Percentiles rank a stretch among this genome's conserved stretches.
Conservation (phyloP, 352 stramenopile genomes). For the Pythium phragmitis region DNA sequence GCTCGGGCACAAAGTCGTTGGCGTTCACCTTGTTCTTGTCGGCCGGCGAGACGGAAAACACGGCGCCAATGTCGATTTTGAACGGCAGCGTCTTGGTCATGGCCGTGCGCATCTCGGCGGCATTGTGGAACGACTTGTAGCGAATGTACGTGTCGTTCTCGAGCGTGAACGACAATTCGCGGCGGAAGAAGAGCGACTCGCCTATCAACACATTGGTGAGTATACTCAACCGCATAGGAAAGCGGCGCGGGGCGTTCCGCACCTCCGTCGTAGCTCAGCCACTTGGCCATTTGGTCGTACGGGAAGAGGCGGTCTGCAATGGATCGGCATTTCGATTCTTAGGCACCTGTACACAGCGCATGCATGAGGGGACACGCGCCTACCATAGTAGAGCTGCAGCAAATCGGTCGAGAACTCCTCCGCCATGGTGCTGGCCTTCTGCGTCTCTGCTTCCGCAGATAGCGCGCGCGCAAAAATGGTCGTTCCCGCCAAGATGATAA, state of each 20-base stretch:
- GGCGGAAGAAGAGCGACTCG: slow-evolving; percentile 80
- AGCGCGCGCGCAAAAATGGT: slow-evolving; percentile 6
- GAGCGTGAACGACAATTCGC: slow-evolving; percentile 98
- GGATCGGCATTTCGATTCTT: too few relatives aligned
- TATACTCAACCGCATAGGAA: not conserved
- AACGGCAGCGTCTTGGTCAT: slow-evolving; percentile 94
- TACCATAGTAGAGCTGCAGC: slow-evolving; percentile 87
- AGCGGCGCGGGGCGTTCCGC: not conserved
- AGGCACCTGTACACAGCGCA: too few relatives aligned
- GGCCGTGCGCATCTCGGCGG: slow-evolving; percentile 77
- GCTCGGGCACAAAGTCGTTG: slow-evolving; percentile 88
- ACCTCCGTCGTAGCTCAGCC: slow-evolving; percentile 83
- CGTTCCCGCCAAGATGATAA: slow-evolving; percentile 32
- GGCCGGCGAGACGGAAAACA: slow-evolving; percentile 89
- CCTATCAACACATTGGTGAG: slow-evolving; percentile 32
- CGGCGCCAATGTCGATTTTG: slow-evolving; percentile 99
- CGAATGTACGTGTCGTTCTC: slow-evolving; percentile 99
- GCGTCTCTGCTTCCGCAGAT: not conserved
- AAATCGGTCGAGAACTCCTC: slow-evolving; percentile 84
- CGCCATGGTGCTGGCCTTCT: slow-evolving; percentile 38
- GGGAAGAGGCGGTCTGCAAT: slow-evolving; percentile 78
- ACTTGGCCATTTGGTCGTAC: slow-evolving; percentile 83
- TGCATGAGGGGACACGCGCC: not conserved
- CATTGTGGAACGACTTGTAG: slow-evolving; percentile 94
- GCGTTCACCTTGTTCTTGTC: slow-evolving; percentile 88